Conservation (phyloP, 768 basidiomycete genomes). For the Tulasnella sp. region DNA sequence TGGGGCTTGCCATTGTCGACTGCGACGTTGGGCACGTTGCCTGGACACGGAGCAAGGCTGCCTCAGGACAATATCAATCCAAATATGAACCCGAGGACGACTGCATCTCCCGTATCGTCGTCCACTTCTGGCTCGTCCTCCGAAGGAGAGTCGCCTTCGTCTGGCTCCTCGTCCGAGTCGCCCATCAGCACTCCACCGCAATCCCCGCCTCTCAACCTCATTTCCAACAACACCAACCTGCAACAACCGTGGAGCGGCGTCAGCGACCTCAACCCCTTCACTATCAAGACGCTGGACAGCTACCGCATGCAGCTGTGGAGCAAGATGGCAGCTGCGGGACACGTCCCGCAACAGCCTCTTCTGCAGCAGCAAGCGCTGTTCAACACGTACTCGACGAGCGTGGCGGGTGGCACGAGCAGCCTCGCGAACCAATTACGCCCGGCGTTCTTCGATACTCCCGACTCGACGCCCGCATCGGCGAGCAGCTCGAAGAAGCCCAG, state of each 20-base stretch:
- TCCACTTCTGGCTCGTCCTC: constrained; percentile 25
- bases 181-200: constrained; percentile 10
- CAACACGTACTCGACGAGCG: constrained; percentile 36
- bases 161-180: not conserved
- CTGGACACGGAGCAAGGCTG: constrained; percentile 29
- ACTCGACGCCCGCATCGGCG: not conserved
- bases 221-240: not conserved
- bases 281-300: constrained; percentile 80
- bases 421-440: constrained; percentile 30
- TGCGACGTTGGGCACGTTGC: constrained; percentile 27
- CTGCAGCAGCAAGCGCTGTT: constrained; percentile 37
- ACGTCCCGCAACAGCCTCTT: constrained; percentile 31
- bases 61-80: constrained; percentile 82
- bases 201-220: not conserved
- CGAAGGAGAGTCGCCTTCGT: constrained; percentile 14
- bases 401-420: not conserved
- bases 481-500: not conserved
- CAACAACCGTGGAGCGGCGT: constrained; percentile 45
- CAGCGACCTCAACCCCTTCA: constrained; percentile 76
- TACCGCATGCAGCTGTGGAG: constrained; percentile 92
- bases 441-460: constrained; percentile 33
- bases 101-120: constrained; percentile 1
- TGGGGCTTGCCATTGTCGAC: constrained; percentile 29
- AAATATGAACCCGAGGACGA: constrained; percentile 47
- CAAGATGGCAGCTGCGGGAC: constrained; percentile 74